phyloP scores from a whole-genome alignment of 257 asterid species.

The Plantago ovata region DNA sequence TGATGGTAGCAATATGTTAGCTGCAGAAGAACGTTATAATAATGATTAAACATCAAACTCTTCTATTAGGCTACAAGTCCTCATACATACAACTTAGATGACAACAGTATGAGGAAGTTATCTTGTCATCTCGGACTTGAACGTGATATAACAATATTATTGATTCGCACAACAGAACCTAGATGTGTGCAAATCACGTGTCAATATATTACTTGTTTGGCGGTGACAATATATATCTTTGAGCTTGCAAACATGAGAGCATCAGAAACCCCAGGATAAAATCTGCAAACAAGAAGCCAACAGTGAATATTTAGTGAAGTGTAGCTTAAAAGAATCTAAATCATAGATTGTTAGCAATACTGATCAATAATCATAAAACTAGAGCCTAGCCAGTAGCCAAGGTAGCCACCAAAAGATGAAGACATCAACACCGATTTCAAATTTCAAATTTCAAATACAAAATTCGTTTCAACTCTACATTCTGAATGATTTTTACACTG shows the following conservation, averaged over 20 bases:
- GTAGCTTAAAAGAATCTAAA: not conserved
- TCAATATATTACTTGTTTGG: constrained; percentile 60
- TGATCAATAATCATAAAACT: no score
- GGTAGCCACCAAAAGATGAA: not conserved
- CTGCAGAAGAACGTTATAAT: no score
- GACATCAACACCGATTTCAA: not conserved
- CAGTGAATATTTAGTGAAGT: not conserved
- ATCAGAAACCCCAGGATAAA: constrained; percentile 95
- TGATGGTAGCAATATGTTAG: constrained; percentile 18
- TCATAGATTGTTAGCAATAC: not conserved
- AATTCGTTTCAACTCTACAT: no score
- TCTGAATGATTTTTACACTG: no score
- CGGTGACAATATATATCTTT: constrained; percentile 82
- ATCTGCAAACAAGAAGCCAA: constrained; percentile 46
- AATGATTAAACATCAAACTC: no score
- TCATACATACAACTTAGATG: no score
- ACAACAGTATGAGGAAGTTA: not conserved
- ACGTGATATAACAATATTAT: no score
- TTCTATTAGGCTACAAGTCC: no score
- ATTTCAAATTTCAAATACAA: no score
- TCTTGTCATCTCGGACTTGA: no score
- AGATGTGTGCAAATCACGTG: constrained; percentile 1
- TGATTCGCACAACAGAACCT: not conserved
- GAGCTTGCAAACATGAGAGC: constrained; percentile 94
- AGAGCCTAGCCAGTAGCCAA: no score